Base-by-base conservation (phyloP, 352 stramenopile genomes). In the Globisporangium perplexum region DNA sequence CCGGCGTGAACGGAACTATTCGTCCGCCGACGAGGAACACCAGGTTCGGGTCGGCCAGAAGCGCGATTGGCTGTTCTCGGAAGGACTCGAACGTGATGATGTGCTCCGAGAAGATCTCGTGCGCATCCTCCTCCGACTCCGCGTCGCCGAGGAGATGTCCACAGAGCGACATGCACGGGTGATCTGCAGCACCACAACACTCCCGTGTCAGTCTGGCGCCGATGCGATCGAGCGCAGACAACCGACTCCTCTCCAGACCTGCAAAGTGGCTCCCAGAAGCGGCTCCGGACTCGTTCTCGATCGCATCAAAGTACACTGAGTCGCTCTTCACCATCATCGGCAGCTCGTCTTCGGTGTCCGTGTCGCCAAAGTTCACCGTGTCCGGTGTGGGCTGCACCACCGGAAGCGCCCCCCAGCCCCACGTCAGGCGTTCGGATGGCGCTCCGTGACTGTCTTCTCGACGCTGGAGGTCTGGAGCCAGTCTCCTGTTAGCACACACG, bases 261-360 rank as follows among this genome's bases (percentile, higher is more conserved):
- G 50, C 50, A 12, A 52, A 46, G 12, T 42, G 56, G 53, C 26
- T 52, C 31, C 26, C 35, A 17, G n/a, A n/a, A n/a, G 42, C 23
- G 18, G 5, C 58, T 39, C 6, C 31, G 38, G 22, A 54, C 30
- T 73, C 66, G 10, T 63, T 64, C 30, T 90, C 79, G 23, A 93
- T 68, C 0, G 78, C 81, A 53, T 91, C 80, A 69, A 91, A 93
- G 50, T 91, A 93, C 1, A 93, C 61, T 0, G 78, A 88, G 8
- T 71, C 70, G 41, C 65, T 86, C 58, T 91, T 88, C 33, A 79
- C 65, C 69, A 91, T 86, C 31, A 39, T 57, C 3, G 66, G 72
- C 22, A 72, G 31, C 4, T 77, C 61, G 7, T 67, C 58, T 10
- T 72, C 60, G 0, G 47, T 56, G 5, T 63, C 47, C 0, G 48